Conservation (phyloP, 176 grass and related monocot species). For the Stipa capillata region DNA sequence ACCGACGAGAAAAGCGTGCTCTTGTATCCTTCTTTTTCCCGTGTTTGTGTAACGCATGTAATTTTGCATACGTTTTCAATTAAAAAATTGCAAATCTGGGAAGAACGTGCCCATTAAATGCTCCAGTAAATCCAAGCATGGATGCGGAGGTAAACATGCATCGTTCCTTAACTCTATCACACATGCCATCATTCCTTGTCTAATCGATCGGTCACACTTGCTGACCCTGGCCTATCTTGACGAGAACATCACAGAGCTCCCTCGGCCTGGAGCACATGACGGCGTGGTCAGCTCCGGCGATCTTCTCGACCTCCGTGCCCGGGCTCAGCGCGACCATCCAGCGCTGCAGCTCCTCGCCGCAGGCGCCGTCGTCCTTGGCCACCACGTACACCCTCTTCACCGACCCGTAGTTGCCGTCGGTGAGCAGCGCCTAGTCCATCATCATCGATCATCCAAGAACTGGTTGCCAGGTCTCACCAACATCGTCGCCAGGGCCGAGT, state of each 20-base stretch:
- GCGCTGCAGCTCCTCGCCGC: conserved; percentile 13
- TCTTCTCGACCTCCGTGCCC: conserved; percentile 12
- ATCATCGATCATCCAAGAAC: neutral
- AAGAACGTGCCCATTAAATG: no score
- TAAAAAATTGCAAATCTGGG: no score
- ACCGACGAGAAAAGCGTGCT: no score
- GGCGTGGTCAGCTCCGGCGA: conserved; percentile 35
- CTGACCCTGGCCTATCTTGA: neutral
- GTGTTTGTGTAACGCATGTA: no score
- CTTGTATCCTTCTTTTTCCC: no score
- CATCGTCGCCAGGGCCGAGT: neutral
- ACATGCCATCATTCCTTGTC: no score
- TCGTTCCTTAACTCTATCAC: no score
- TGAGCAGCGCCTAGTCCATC: neutral
- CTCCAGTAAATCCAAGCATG: no score
- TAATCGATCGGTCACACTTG: no score
- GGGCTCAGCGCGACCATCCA: conserved; percentile 32
- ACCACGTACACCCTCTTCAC: conserved; percentile 20
- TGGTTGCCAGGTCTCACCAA: neutral
- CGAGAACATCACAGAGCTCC: conserved; percentile 9
- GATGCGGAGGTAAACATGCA: neutral
- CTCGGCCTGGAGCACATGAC: conserved; percentile 28
- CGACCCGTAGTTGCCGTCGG: conserved; percentile 13
- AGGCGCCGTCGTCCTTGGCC: conserved; percentile 9
- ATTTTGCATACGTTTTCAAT: no score